Conservation (phyloP, 179 eudicot genomes). For the Beta corolliflora region DNA sequence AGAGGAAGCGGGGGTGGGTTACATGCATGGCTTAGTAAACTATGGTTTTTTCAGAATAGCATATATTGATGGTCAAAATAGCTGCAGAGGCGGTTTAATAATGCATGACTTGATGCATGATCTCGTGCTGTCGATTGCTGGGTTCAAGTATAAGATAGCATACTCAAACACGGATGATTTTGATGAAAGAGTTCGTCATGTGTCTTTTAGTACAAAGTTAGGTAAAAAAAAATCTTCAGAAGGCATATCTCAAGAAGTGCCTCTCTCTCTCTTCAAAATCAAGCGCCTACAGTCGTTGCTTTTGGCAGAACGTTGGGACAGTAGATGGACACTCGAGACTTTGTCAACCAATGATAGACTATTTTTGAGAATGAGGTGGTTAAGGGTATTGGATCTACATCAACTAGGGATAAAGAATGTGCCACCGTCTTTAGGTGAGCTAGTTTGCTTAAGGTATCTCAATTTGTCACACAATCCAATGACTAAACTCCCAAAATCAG, state of each 20-base stretch:
- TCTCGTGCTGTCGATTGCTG: neutral
- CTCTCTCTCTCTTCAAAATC: neutral
- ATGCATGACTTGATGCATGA: conserved; percentile 18
- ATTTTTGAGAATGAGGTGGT: neutral
- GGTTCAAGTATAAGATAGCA: conserved; percentile 8
- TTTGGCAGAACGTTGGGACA: neutral
- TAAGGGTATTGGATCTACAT: conserved; percentile 5
- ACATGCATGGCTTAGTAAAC: neutral
- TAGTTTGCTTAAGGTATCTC: conserved; percentile 10
- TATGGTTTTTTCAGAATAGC: neutral
- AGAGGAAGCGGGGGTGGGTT: neutral
- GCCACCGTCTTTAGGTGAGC: neutral
- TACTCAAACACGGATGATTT: conserved; percentile 4
- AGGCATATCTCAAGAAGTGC: neutral
- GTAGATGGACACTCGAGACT: neutral
- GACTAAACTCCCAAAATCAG: neutral
- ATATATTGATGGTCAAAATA: too few species aligned
- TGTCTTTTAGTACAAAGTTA: neutral
- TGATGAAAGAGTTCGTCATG: conserved; percentile 16
- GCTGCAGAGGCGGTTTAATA: too few species aligned
- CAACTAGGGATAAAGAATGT: neutral
- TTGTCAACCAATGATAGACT: neutral
- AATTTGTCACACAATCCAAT: neutral
- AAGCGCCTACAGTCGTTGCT: neutral
- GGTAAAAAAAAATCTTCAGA: too few species aligned